phyloP scores from a whole-genome alignment of 1,284 basidiomycete species.

The Melampsora larici-populina region DNA sequence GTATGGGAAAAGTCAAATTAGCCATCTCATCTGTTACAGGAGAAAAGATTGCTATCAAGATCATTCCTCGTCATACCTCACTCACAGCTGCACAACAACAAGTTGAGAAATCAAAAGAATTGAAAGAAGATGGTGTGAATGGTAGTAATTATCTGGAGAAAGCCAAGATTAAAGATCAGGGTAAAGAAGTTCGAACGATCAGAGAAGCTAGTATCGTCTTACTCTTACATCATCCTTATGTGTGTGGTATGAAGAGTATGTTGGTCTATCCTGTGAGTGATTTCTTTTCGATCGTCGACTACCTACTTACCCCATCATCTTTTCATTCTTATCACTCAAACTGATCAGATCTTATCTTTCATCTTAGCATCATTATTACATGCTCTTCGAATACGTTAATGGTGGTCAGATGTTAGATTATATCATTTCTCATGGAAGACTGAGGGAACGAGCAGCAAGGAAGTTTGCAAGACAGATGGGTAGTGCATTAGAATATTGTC shows the following conservation, averaged over 20 bases:
- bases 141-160: constrained; percentile 67
- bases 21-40: constrained; percentile 83
- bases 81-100: constrained; percentile 56
- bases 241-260: constrained; percentile 99
- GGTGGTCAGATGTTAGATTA: constrained; percentile 99
- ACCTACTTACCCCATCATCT: not conserved
- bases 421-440: constrained; percentile 95
- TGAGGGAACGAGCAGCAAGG: constrained; percentile 87
- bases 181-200: constrained; percentile 91
- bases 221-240: constrained; percentile 94
- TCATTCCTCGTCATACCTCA: constrained; percentile 77
- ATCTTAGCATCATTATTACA: constrained; percentile 82
- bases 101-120: constrained; percentile 16
- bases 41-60: constrained; percentile 98
- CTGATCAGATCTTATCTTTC: not conserved
- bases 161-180: constrained; percentile 77
- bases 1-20: constrained; percentile 99
- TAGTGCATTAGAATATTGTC: constrained; percentile 92
- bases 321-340: not conserved
- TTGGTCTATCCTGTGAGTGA: constrained; percentile 68
- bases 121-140: constrained; percentile 55
- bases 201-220: constrained; percentile 91
- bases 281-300: no score
- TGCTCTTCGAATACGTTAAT: constrained; percentile 98
- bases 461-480: constrained; percentile 97